phyloP scores from a whole-genome alignment of 2,329 filamentous ascomycete genomes.

The Pseudocercospora vitis region DNA sequence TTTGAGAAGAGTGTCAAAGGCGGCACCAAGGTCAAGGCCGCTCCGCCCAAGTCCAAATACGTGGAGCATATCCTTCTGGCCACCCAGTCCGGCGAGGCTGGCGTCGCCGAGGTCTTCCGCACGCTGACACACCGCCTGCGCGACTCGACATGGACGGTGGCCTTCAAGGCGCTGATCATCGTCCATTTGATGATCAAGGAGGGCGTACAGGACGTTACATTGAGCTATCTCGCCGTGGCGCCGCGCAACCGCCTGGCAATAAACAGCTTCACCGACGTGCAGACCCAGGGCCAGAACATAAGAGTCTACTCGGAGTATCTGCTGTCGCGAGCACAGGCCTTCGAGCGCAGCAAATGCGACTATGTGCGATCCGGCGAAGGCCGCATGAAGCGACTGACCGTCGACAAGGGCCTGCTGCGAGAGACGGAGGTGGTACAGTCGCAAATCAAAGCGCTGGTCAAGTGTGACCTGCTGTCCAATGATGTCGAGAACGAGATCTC shows the following conservation, averaged over 20 bases:
- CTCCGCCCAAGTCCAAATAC: constrained; percentile 97
- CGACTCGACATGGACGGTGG: constrained; percentile 99
- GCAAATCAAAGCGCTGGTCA: constrained; percentile 80
- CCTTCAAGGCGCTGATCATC: constrained; percentile 95
- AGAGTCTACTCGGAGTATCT: constrained; percentile 88
- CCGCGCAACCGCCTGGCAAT: constrained; percentile 76
- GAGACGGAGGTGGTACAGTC: constrained; percentile 90
- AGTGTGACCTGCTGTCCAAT: constrained; percentile 84
- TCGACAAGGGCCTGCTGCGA: constrained; percentile 88
- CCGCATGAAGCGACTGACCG: constrained; percentile 77
- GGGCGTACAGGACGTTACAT: constrained; percentile 82
- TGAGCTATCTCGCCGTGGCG: constrained; percentile 79
- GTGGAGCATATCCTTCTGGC: constrained; percentile 97
- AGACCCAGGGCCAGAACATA: constrained; percentile 94
- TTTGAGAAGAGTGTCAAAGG: constrained; percentile 99
- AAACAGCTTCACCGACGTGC: constrained; percentile 88
- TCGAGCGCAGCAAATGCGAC: constrained; percentile 79
- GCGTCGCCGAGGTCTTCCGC: constrained; percentile 93
- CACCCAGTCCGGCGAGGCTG: constrained; percentile 90
- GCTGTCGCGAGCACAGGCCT: constrained; percentile 76
- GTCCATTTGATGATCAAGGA: constrained; percentile 97
- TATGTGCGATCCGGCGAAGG: constrained; percentile 83
- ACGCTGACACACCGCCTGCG: constrained; percentile 83
- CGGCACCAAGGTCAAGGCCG: constrained; percentile 91
- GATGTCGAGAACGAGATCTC: constrained; percentile 97